Conservation (phyloP, 1,139 yeast species). For the Sugiyamaella sp. region DNA sequence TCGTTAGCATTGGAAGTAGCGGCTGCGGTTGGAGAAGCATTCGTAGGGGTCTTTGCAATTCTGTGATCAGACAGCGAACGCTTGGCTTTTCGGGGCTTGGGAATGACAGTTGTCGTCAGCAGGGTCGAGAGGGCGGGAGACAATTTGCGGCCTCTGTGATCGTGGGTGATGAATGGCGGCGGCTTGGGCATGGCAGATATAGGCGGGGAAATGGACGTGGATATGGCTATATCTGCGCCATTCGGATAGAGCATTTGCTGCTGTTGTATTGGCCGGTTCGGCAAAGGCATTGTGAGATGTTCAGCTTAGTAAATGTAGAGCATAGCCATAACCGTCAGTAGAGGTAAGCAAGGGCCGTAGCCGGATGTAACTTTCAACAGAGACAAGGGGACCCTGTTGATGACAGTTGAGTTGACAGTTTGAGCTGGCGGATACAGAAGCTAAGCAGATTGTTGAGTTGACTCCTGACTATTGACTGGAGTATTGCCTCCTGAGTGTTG, state of each 20-base stretch:
- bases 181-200: not conserved
- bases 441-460: too few relatives aligned
- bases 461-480: too few relatives aligned
- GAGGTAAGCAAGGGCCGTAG: not conserved
- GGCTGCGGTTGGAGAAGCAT: not conserved
- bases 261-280: slow-evolving; percentile 3
- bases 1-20: not conserved
- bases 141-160: slow-evolving; percentile 32
- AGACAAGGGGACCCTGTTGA: not conserved
- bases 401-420: too few relatives aligned
- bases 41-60: not conserved
- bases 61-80: not conserved
- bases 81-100: slow-evolving; percentile 21
- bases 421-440: too few relatives aligned
- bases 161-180: slow-evolving; percentile 23
- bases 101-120: slow-evolving; percentile 33
- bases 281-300: not conserved
- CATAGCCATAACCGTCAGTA: not conserved
- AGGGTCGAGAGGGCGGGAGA: slow-evolving; percentile 34
- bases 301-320: not conserved
- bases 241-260: slow-evolving; percentile 8
- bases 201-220: slow-evolving; percentile 13
- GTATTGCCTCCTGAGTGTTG: too few relatives aligned
- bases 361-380: not conserved
- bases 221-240: slow-evolving; percentile 1